Evolutionary conservation across 805 yeast species (phyloP), one percentile per base, ranked within the genome.

Genomic region (Limtongia smithiae): DNA sequence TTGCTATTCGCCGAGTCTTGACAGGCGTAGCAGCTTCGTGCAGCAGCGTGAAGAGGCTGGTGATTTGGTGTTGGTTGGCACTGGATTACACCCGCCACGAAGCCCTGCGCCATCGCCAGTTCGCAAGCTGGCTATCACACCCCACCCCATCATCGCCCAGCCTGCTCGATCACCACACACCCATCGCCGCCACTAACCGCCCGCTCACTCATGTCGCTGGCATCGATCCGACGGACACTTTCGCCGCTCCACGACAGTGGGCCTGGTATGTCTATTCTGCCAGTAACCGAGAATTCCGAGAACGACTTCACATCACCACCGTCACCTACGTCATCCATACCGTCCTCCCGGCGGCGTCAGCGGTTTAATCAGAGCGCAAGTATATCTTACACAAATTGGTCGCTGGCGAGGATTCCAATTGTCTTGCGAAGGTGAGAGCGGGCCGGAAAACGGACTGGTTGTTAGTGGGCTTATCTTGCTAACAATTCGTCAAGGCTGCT

Each of bases 401-500:
- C 48, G 34, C 42, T 48, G 24, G 27, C 43, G 20, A 45, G 52
- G 21, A 22, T 54, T 8, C 57, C 58, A 32, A 43, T 54, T 11
- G 50, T 51, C n/a, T 12, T 54, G 35, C 41, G 56, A 34, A 48
- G 53, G 54, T 49, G 12, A 24, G 51, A 28, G 8, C 11, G 18
- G 36, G 18, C 27, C 14, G n/a, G n/a, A n/a, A n/a, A n/a, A n/a
- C n/a, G n/a, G n/a, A n/a, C n/a, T n/a, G n/a, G n/a, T 32, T 12
- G 41, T 21, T 27, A 6, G 39, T 27, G 36, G n/a, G 15, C 24
- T 20, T 14, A 12, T 8, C 20, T 41, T 24, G 35, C 6, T 35
- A 37, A 28, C 14, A 15, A 28, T 12, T 6, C 3, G 24, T 22
- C 12, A 31, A 66, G 86, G 44, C 65, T 82, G 34, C 70, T 83